Evolutionary conservation across 495 filamentous ascomycete genomes (phyloP).

Genomic region (Rusavskia elegans): DNA sequence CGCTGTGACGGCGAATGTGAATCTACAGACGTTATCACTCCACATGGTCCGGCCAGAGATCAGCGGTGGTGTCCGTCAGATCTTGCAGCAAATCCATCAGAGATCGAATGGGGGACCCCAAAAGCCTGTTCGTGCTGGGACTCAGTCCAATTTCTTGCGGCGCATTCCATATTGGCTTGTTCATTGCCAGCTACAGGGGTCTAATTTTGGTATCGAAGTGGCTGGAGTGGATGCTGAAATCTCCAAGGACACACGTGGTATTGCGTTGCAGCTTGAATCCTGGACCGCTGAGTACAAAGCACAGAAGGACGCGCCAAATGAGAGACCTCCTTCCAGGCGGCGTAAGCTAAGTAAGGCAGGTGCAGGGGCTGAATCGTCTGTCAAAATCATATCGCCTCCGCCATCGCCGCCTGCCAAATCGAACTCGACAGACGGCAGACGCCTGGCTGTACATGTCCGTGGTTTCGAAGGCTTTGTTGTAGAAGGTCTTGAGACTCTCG

Average conservation of each 20-base stretch:
- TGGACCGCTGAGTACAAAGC: conserved; percentile 87
- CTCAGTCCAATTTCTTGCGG: conserved; percentile 53
- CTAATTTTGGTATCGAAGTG: conserved; percentile 77
- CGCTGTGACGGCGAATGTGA: conserved; percentile 62
- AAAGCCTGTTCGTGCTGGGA: conserved; percentile 28
- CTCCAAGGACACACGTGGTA: conserved; percentile 59
- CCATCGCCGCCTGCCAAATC: conserved; percentile 42
- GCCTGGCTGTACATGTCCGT: conserved; percentile 61
- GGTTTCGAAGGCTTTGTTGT: conserved; percentile 81
- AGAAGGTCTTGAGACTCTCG: conserved; percentile 69
- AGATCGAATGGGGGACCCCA: conserved; percentile 49
- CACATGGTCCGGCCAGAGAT: conserved; percentile 88
- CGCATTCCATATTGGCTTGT: conserved; percentile 70
- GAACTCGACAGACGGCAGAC: conserved; percentile 63
- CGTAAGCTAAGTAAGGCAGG: conserved; percentile 38
- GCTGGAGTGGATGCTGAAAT: conserved; percentile 75
- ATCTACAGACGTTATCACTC: conserved; percentile 70
- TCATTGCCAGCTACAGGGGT: conserved; percentile 69
- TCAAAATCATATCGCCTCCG: conserved; percentile 40
- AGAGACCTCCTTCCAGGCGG: conserved; percentile 35
- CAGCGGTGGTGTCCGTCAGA: conserved; percentile 78
- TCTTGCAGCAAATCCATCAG: conserved; percentile 59
- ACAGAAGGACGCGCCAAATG: conserved; percentile 46
- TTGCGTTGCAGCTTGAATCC: conserved; percentile 73
- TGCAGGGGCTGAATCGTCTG: conserved; percentile 33